Conservation (phyloP, 2,329 filamentous ascomycete species). For the Penicillium capsulatum region DNA sequence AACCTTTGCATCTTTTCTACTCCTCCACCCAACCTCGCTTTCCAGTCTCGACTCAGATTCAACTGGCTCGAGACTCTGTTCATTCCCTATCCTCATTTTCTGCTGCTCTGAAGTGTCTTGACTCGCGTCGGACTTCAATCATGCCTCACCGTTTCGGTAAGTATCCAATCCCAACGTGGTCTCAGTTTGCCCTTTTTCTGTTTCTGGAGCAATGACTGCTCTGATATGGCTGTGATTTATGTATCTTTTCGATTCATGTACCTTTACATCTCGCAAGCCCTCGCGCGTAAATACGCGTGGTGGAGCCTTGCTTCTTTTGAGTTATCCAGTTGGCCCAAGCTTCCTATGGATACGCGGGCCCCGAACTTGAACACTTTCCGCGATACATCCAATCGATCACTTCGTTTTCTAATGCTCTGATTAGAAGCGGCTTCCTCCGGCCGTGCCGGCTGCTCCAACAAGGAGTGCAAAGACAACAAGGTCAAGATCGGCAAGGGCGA, state of each 20-base stretch:
- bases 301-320: neutral
- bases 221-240: too few species aligned
- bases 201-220: too few species aligned
- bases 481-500: slow-evolving; percentile 75
- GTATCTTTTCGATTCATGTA: too few species aligned
- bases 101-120: neutral
- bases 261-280: neutral
- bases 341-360: neutral
- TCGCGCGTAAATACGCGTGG: neutral
- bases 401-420: slow-evolving; percentile 9
- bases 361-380: too few species aligned
- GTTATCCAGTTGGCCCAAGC: slow-evolving; percentile 6
- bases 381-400: neutral
- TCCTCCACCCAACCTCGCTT: neutral
- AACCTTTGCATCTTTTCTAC: neutral
- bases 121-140: neutral
- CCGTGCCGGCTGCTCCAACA: slow-evolving; percentile 70
- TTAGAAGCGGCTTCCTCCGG: slow-evolving; percentile 66
- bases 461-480: slow-evolving; percentile 64
- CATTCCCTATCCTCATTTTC: neutral
- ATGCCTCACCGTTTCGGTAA: slow-evolving; percentile 28
- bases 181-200: too few species aligned
- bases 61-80: neutral
- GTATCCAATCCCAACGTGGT: slow-evolving; percentile 4
- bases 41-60: neutral